A percentile compares a stretch with the other conserved stretches of the same genome.
These are phyloP conservation scores for Fraxinus baroniana DNA, from an alignment of 305 asterid genomes.

Conservation along the genomic window DNA sequence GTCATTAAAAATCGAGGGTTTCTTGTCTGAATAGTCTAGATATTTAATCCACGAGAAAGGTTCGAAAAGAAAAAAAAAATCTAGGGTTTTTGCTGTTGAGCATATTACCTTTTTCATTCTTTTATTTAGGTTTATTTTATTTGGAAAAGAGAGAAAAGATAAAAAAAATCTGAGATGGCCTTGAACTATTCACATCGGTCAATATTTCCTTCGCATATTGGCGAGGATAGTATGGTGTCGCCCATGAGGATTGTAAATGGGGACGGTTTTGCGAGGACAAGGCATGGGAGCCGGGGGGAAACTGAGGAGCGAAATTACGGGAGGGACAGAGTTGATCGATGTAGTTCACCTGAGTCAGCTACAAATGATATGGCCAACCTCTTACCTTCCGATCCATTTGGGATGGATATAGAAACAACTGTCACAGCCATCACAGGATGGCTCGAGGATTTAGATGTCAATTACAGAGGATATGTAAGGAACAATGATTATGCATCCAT, in stretches of 20 bases:
- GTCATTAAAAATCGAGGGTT: conserved; percentile 83
- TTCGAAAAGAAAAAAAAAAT: not conserved
- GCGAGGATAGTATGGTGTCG: conserved; percentile 59
- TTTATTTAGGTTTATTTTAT: not conserved
- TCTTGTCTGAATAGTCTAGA: conserved; percentile 43
- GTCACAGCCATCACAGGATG: conserved; percentile 71
- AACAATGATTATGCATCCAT: conserved; percentile 11
- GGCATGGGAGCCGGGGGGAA: conserved; percentile 39
- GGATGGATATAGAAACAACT: conserved; percentile 63
- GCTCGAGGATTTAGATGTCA: conserved; percentile 68
- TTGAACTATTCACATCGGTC: conserved; percentile 77
- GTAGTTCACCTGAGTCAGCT: conserved; percentile 41
- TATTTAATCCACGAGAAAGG: not conserved
- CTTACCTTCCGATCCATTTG: conserved; percentile 88
- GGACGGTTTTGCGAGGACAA: conserved; percentile 44
- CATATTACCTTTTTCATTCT: not conserved
- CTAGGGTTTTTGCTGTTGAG: conserved; percentile 12
- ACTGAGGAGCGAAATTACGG: conserved; percentile 33
- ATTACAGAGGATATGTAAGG: conserved; percentile 44
- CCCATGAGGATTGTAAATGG: conserved; percentile 56
- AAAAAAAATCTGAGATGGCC: conserved; percentile 51
- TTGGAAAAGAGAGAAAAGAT: not conserved
- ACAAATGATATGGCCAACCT: conserved; percentile 54
- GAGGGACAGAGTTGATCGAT: conserved; percentile 40
- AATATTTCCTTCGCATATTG: conserved; percentile 43